Evolutionary conservation across 805 yeast genomes (phyloP).

Genomic region (Aciculoconidium aculeatum): DNA sequence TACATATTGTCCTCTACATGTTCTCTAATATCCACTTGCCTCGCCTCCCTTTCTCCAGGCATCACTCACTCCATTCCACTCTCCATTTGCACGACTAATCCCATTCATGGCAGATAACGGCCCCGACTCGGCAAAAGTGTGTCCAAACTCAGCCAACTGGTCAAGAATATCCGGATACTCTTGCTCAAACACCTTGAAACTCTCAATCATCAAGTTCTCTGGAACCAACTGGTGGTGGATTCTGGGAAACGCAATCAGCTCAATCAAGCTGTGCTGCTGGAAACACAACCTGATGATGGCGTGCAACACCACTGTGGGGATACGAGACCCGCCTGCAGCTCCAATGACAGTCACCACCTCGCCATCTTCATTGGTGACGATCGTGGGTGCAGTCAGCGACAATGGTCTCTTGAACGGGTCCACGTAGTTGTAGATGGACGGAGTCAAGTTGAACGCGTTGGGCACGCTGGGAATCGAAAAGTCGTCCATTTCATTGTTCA

Average conservation of each 20-base stretch:
- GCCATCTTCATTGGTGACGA: constrained; percentile 36
- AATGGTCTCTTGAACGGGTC: constrained; percentile 77
- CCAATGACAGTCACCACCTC: constrained; percentile 69
- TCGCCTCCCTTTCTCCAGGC: constrained; percentile 83
- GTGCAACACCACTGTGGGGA: constrained; percentile 76
- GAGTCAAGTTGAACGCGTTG: constrained; percentile 76
- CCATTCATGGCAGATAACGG: constrained; percentile 39
- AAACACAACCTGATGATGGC: constrained; percentile 65
- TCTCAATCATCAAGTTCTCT: constrained; percentile 56
- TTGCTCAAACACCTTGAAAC: constrained; percentile 32
- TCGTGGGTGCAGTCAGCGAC: constrained; percentile 76
- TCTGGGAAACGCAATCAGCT: constrained; percentile 74
- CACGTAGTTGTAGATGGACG: constrained; percentile 75
- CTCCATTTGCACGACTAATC: constrained; percentile 38
- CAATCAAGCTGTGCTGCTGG: constrained; percentile 52
- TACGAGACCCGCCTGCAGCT: constrained; percentile 92
- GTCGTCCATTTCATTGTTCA: constrained; percentile 94
- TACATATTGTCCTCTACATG: no score
- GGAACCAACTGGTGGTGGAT: constrained; percentile 89
- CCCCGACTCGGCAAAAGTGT: constrained; percentile 28
- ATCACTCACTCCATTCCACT: constrained; percentile 76
- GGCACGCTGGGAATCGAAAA: constrained; percentile 65
- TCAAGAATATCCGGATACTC: constrained; percentile 29
- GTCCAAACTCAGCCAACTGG: constrained; percentile 45
- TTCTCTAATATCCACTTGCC: constrained; percentile 53